Base-by-base conservation (phyloP, 495 filamentous ascomycete genomes). In the Hypomontagnella monticulosa region DNA sequence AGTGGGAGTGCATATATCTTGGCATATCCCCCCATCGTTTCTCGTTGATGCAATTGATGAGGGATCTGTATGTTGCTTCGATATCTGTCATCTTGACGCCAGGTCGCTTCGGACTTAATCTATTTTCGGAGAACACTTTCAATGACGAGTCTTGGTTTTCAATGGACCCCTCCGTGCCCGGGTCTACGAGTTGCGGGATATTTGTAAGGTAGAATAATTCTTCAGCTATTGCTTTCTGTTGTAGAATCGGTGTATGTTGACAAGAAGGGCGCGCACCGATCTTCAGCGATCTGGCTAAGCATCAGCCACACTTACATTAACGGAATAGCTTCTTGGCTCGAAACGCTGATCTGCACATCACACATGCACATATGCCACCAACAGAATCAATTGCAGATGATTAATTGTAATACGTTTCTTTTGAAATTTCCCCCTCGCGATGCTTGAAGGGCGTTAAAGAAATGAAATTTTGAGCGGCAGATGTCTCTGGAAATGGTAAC, bases 31-130 rank as follows among this genome's bases (percentile, higher is more conserved):
- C 40, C 57, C 71, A 73, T 62, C 43, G 60, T 15, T 49, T 5
- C 55, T 68, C 52, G 63, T 65, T 69, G 47, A 67, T 53, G 36
- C 62, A 67, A 11, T 46, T 40, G 15, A 70, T 33, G 16, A 60
- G 38, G 11, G 58, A 57, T 52, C 55, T 61, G 59, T 57, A 70
- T 3, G 43, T 34, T 18, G 47, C 37, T 52, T 67, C 58, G 38
- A 63, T 66, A 36, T 27, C 49, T 33, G 61, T 33, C 53, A 65
- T 65, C 27, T 36, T 42, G 16, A 15, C 8, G 3, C 15, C 37
- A 50, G 37, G 37, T 50, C 46, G 33, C 52, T 36, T 41, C 32
- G 33, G 30, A 49, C 12, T 49, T 40, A 15, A 52, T 27, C 23
- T 27, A 27, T 27, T 27, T 27, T 27, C 23, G 23, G 23, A 27